phyloP scores from a whole-genome alignment of 164 flowering plant genomes.

The Vitis rupestris region DNA sequence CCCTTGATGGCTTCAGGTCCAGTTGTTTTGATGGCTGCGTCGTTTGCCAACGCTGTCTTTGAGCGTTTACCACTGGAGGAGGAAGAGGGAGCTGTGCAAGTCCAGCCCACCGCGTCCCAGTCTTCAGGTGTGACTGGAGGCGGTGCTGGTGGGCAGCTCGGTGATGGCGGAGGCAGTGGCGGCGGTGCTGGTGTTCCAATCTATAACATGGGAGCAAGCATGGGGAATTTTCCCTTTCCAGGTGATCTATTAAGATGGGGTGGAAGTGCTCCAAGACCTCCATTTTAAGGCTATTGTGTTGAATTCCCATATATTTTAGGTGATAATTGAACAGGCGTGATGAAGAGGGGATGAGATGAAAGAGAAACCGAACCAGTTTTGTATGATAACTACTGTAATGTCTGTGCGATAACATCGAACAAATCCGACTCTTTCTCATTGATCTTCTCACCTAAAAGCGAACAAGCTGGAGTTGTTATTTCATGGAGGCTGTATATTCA shows the following conservation, averaged over 20 bases:
- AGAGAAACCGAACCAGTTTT: too few relatives aligned
- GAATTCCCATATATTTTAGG: too few relatives aligned
- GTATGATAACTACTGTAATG: too few relatives aligned
- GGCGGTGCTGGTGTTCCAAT: conserved; percentile 20
- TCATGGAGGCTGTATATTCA: too few relatives aligned
- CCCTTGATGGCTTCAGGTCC: conserved; percentile 49
- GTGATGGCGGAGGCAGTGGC: conserved; percentile 21
- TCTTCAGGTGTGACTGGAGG: conserved; percentile 45
- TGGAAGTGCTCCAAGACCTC: conserved; percentile 44
- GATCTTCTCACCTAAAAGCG: too few relatives aligned
- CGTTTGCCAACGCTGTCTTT: conserved; percentile 46
- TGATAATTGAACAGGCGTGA: too few relatives aligned
- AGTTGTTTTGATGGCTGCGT: conserved; percentile 47
- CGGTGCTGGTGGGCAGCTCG: conserved; percentile 18
- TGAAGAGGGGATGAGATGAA: too few relatives aligned
- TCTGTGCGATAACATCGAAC: too few relatives aligned
- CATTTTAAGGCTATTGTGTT: conserved; percentile 20
- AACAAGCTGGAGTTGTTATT: too few relatives aligned
- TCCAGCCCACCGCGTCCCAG: conserved; percentile 42
- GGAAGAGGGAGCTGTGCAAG: conserved; percentile 23
- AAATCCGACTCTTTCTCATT: too few relatives aligned
- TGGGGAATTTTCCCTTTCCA: conserved; percentile 32
- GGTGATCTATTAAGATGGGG: conserved; percentile 45
- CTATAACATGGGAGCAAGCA: conserved; percentile 31
- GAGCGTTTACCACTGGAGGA: conserved; percentile 49